A percentile compares a stretch with the other conserved stretches of the same genome.
Evolutionary conservation across 164 flowering plant species (phyloP).

Genomic region (Annona cherimola): DNA sequence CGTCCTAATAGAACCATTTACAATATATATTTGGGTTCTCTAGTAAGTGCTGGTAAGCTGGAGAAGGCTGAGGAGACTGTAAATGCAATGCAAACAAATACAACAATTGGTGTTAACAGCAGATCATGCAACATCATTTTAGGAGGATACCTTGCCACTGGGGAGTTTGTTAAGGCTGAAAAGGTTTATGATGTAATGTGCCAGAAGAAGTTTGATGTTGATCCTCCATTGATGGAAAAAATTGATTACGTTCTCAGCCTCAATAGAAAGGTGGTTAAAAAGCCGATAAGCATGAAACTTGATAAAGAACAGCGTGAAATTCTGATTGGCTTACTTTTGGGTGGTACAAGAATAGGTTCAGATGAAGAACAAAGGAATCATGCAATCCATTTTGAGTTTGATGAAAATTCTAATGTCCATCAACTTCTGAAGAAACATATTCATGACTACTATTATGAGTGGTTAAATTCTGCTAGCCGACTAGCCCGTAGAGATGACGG

Average conservation of each 20-base stretch:
- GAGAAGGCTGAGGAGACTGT: constrained; percentile 71
- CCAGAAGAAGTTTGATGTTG: constrained; percentile 68
- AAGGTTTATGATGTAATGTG: constrained; percentile 69
- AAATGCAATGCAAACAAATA: constrained; percentile 49
- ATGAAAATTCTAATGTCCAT: constrained; percentile 38
- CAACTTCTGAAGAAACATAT: constrained; percentile 51
- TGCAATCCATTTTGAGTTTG: constrained; percentile 55
- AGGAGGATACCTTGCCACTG: constrained; percentile 47
- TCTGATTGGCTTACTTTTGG: constrained; percentile 75
- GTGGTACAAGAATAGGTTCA: constrained; percentile 62
- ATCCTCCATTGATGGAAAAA: constrained; percentile 55
- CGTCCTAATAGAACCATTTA: constrained; percentile 55
- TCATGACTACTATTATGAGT: constrained; percentile 58
- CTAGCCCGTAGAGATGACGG: constrained; percentile 31
- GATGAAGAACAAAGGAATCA: constrained; percentile 56
- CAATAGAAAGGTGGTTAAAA: constrained; percentile 45
- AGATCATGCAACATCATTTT: constrained; percentile 70
- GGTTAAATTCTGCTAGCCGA: constrained; percentile 47
- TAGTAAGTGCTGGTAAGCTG: constrained; percentile 50
- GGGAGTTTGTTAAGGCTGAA: constrained; percentile 56
- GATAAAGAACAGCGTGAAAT: constrained; percentile 78
- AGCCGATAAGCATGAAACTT: constrained; percentile 53
- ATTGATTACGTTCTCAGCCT: constrained; percentile 54
- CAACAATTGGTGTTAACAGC: constrained; percentile 49
- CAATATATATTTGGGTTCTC: constrained; percentile 63